phyloP scores from a whole-genome alignment of 2,329 filamentous ascomycete genomes.

The Colletotrichum sp. region DNA sequence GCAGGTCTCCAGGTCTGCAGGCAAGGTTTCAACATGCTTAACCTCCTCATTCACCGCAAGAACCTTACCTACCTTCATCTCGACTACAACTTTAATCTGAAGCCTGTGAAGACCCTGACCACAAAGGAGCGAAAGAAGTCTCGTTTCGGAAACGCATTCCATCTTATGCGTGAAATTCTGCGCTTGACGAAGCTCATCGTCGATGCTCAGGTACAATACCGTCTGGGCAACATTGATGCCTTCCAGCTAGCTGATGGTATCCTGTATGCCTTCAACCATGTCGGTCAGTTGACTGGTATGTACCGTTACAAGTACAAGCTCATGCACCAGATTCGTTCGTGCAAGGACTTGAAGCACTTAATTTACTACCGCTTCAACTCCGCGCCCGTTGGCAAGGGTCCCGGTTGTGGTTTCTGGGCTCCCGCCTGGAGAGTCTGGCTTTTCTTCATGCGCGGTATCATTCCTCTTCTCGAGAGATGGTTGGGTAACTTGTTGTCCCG shows the following conservation, averaged over 20 bases:
- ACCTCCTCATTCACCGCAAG: constrained; percentile 96
- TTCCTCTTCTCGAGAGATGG: constrained; percentile 95
- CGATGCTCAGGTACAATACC: constrained; percentile 97
- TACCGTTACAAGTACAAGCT: constrained; percentile 99
- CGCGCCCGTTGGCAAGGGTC: constrained; percentile 94
- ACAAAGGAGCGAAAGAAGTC: constrained; percentile 99
- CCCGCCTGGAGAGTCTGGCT: constrained; percentile 99
- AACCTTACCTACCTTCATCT: constrained; percentile 98
- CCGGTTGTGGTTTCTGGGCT: constrained; percentile 98
- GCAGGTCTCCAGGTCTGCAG: constrained; percentile 97
- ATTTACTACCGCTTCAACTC: constrained; percentile 99
- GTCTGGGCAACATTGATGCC: constrained; percentile 96
- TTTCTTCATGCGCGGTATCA: constrained; percentile 99
- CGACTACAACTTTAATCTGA: constrained; percentile 99
- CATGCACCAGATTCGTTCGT: constrained; percentile 99
- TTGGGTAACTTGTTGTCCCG: constrained; percentile 94
- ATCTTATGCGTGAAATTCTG: constrained; percentile 97
- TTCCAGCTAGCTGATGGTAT: constrained; percentile 99
- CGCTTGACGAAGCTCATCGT: constrained; percentile 97
- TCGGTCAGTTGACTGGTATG: constrained; percentile 98
- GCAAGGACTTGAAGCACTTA: constrained; percentile 98
- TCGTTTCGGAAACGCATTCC: constrained; percentile 97
- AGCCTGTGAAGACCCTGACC: constrained; percentile 97
- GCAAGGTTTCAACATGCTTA: constrained; percentile 99
- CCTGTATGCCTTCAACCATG: constrained; percentile 99